A percentile compares a stretch with the other conserved stretches of the same genome.
Conservation (phyloP, 75 land plant species). For the Cunninghamia lanceolata region DNA sequence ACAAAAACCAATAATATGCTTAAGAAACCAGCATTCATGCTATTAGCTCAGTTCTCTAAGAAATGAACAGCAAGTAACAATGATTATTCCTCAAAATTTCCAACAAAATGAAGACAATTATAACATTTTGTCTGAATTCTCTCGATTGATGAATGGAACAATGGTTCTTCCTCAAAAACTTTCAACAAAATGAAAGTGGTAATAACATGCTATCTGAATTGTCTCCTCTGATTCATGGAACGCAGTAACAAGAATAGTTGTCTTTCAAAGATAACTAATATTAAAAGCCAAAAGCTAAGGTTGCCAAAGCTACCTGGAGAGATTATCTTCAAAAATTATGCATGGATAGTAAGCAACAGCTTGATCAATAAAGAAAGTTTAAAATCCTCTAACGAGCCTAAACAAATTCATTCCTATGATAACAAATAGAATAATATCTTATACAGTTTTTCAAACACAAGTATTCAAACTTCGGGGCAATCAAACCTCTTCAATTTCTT, state of each 20-base stretch:
- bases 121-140: not conserved
- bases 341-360: not conserved
- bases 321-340: not conserved
- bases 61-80: not conserved
- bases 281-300: not conserved
- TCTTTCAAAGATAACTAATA: not conserved
- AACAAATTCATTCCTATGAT: not conserved
- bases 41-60: not conserved
- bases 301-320: not conserved
- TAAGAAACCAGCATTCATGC: not conserved
- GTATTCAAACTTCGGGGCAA: not conserved
- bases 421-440: not conserved
- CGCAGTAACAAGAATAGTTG: not conserved
- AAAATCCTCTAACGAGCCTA: not conserved
- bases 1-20: conserved; percentile 1
- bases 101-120: conserved; percentile 4
- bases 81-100: not conserved
- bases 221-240: not conserved
- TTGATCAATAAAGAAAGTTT: not conserved
- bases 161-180: not conserved
- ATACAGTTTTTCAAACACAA: not conserved
- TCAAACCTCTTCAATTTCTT: conserved; percentile 95
- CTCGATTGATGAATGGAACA: not conserved
- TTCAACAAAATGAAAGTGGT: conserved; percentile 1
- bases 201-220: not conserved